Evolutionary conservation across 345 rosid genomes (phyloP), one percentile per base, ranked within the genome.

Genomic region (Citrus hindsii): DNA sequence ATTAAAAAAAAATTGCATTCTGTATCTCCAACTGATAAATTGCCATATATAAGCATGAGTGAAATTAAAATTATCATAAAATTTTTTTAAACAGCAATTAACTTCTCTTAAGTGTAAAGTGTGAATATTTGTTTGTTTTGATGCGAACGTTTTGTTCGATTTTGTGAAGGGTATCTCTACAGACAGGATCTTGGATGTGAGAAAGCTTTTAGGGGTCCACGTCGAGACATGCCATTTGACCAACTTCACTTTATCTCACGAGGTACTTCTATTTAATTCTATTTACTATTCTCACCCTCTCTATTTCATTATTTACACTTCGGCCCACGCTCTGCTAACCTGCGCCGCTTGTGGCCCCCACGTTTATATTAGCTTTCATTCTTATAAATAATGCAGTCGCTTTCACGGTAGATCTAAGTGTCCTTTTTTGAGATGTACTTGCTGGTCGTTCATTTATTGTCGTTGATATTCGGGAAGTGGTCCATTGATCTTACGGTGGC

Each of bases 181-280:
- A 59, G 99, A 95, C 89, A 89, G 85, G 88, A 94, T 95, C 84
- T 82, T 95, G 69, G 99, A 94, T 79, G 95, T 93, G 76, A 85
- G 97, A 79, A 93, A 83, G 88, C 90, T 94, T 27, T 77, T 95
- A 64, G 97, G 88, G 58, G 94, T 91, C 63, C 90, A 94, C 74
- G 90, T 92, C 51, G 91, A 90, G 80, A 93, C 98, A 10, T 94
- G 99, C 73, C 98, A 94, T 76, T 84, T 95, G 80, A 95, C 99
- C 78, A 92, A 89, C 86, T 85, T 90, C 63, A 86, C 97, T 75
- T 55, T 95, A 21, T 91, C 95, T 69, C 99, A 95, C 68, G 93
- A 94, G 92, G 99, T 95, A 83, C 75, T 55, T 9, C 7, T 73
- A 74, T 42, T 60, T 42, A 60, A 3, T 21, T 0, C 0, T 7